Evolutionary conservation across 805 yeast species (phyloP), one percentile per base, ranked within the genome.

Genomic region (Sugiyamaella smithiae): DNA sequence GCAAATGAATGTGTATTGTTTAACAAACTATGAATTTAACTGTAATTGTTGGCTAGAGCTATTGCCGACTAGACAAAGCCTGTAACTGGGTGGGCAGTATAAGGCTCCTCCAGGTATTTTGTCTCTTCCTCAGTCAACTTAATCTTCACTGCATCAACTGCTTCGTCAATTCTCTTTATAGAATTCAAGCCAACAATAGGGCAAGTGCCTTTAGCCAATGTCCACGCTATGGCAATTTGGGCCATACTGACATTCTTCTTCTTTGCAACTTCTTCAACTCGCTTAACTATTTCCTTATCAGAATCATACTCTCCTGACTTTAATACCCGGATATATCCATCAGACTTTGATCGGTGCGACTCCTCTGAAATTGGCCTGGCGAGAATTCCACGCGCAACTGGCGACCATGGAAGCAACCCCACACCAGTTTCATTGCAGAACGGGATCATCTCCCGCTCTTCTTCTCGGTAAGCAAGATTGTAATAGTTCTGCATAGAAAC

Each of bases 371-470:
- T 40, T 0, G 85, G 81, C 51, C 82, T 70, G 0, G 84, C 71
- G 38, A 82, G 67, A 1, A 75, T 26, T 5, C 86, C 86, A 51
- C 77, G 65, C 4, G 81, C 82, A 50, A 71, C 64, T 35, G 85
- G 85, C 5, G 80, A 74, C 80, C 81, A 82, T 5, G 86, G 86
- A 47, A 79, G 71, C 11, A 80, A 49, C 2, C 82, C 84, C 31
- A 82, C 76, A 7, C 76, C 76, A 12, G 75, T 74, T 40, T 67
- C 68, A 17, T 74, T 65, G 52, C 84, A 78, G 60, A 67, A 82
- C 20, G 77, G 79, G 50, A 72, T 77, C 73, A 80, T 67, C 58
- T 82, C 87, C 14, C 80, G 66, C 61, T 82, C 88, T 48, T 82
- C 86, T 58, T 81, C 85, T 17, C 88, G 69, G 53, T 77, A 69